Conservation (phyloP, 805 yeast genomes). For the Lipomyces yamanashiensis region DNA sequence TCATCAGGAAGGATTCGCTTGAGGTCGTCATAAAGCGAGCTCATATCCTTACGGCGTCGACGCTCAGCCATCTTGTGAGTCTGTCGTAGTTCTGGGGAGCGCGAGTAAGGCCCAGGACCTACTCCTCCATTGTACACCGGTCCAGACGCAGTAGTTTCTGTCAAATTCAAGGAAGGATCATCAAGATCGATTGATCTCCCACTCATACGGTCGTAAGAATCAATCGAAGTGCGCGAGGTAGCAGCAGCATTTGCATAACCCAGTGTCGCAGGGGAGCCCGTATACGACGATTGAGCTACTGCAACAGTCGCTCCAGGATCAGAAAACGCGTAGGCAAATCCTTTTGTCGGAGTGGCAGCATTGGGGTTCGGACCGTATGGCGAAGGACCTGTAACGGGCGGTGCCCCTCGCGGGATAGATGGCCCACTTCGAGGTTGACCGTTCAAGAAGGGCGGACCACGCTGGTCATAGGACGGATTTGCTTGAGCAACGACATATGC, state of each 20-base stretch:
- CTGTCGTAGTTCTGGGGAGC: conserved; percentile 40
- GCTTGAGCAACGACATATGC: conserved; percentile 3
- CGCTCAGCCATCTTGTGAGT: conserved; percentile 41
- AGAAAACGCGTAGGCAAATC: conserved; percentile 36
- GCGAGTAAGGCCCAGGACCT: conserved; percentile 31
- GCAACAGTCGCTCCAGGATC: conserved; percentile 30
- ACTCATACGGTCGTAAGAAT: conserved; percentile 25
- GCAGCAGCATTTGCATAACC: conserved; percentile 19
- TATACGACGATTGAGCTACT: conserved; percentile 1
- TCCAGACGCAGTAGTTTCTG: neutral
- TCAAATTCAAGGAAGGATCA: conserved; percentile 6
- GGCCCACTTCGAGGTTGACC: conserved; percentile 18
- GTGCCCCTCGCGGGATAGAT: conserved; percentile 31
- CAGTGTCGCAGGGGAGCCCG: conserved; percentile 9
- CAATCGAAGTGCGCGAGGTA: conserved; percentile 27
- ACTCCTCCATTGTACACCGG: conserved; percentile 12
- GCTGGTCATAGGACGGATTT: conserved; percentile 3
- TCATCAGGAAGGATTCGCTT: conserved; percentile 37
- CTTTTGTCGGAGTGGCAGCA: conserved; percentile 34
- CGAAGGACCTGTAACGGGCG: conserved; percentile 23
- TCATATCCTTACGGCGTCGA: conserved; percentile 39
- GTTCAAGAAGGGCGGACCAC: conserved; percentile 4
- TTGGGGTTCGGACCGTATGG: conserved; percentile 36
- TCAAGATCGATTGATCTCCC: conserved; percentile 26
- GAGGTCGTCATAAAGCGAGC: conserved; percentile 38